phyloP scores from a whole-genome alignment of 352 stramenopile genomes.

The Pythium brachiatum region DNA sequence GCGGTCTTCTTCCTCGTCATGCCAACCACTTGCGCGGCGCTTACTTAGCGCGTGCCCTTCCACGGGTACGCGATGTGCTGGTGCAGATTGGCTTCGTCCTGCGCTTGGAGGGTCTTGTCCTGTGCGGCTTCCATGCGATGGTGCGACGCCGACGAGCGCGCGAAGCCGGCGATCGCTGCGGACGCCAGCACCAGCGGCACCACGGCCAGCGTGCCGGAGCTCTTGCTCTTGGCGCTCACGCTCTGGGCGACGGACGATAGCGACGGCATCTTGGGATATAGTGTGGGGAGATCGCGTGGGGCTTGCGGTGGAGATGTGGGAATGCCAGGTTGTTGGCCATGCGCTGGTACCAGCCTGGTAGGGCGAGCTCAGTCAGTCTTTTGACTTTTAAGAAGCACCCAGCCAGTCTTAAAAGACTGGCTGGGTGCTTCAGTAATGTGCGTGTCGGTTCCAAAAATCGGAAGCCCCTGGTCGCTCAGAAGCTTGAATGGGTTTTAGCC shows the following conservation, averaged over 20 bases:
- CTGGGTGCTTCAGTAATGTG: slow-evolving; percentile 25
- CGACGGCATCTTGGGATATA: slow-evolving; percentile 21
- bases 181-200: slow-evolving; percentile 63
- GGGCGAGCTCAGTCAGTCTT: no score
- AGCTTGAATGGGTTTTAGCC: slow-evolving; percentile 15
- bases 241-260: slow-evolving; percentile 20
- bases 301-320: slow-evolving; percentile 12
- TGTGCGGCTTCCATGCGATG: slow-evolving; percentile 36
- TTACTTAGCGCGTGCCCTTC: slow-evolving; percentile 61
- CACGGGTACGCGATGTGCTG: slow-evolving; percentile 63
- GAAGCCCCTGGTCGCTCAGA: no score
- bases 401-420: no score
- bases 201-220: slow-evolving; percentile 39
- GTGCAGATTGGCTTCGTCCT: slow-evolving; percentile 48
- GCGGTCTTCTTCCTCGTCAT: neutral
- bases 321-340: no score
- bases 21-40: no score
- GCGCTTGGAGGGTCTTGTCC: slow-evolving; percentile 32
- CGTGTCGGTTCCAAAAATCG: slow-evolving; percentile 15
- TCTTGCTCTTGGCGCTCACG: slow-evolving; percentile 29
- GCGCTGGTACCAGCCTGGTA: no score
- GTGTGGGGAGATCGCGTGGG: neutral
- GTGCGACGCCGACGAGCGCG: slow-evolving; percentile 43
- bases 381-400: no score
- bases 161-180: slow-evolving; percentile 62